Evolutionary conservation across 257 asterid species (phyloP).

Genomic region (Scutellaria baicalensis): DNA sequence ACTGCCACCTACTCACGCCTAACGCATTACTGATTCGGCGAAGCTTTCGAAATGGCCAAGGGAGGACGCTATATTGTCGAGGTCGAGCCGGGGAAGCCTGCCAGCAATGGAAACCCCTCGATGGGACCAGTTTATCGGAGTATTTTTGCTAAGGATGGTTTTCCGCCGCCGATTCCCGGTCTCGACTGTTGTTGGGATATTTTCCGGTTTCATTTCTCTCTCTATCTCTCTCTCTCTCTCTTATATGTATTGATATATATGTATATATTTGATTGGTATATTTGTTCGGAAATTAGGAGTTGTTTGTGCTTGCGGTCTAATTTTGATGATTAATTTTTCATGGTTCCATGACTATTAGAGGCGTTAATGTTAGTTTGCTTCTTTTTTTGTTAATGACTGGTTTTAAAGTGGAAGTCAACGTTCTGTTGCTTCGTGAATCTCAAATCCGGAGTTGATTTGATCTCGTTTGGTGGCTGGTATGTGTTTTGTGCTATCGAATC

Average conservation of each 20-base stretch:
- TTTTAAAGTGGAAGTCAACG: constrained; percentile 9
- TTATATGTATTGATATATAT: too few species aligned
- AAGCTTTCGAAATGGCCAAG: constrained; percentile 35
- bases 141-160: constrained; percentile 66
- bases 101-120: constrained; percentile 68
- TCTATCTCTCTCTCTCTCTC: background rate
- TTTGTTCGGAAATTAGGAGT: constrained; percentile 1
- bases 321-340: background rate
- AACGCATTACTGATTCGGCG: background rate
- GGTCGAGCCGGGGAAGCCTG: constrained; percentile 77
- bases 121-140: constrained; percentile 85
- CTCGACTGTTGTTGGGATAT: constrained; percentile 89
- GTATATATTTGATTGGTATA: background rate
- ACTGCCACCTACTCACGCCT: background rate
- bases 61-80: constrained; percentile 37
- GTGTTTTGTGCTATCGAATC: constrained; percentile 4
- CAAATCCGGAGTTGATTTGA: constrained; percentile 8
- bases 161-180: constrained; percentile 66
- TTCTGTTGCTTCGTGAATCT: constrained; percentile 7
- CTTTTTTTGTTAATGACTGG: background rate
- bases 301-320: background rate
- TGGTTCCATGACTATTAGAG: background rate
- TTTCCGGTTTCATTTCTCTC: constrained; percentile 63
- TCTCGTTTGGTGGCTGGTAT: background rate
- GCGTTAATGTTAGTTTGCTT: background rate